Evolutionary conservation across 345 rosid genomes (phyloP).

Genomic region (Boechera divaricarpa): DNA sequence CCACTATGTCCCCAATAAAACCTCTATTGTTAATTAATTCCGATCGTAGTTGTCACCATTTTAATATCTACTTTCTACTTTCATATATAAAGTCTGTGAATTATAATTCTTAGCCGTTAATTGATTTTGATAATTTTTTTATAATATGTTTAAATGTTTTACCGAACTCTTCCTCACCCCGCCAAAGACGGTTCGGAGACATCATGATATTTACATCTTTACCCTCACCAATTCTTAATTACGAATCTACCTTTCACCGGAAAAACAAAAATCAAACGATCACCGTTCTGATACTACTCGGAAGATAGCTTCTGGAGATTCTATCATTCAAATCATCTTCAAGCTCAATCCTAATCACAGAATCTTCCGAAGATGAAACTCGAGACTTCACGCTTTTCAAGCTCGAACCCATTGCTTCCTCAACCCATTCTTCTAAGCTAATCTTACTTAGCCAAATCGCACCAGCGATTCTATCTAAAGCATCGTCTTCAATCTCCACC

Average conservation of each 20-base stretch:
- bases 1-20: conserved; percentile 23
- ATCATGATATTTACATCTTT: conserved; percentile 61
- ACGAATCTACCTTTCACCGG: conserved; percentile 31
- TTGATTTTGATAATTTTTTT: conserved; percentile 34
- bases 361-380: conserved; percentile 48
- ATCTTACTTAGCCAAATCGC: conserved; percentile 69
- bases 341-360: conserved; percentile 59
- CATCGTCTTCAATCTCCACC: conserved; percentile 68
- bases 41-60: background rate
- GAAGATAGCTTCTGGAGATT: conserved; percentile 64
- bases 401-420: conserved; percentile 71
- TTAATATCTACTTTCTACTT: conserved; percentile 18
- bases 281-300: conserved; percentile 58
- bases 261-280: conserved; percentile 44
- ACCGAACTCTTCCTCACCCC: conserved; percentile 48
- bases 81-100: conserved; percentile 4
- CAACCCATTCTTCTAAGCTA: conserved; percentile 83
- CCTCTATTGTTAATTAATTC: background rate
- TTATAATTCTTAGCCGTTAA: conserved; percentile 40
- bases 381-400: conserved; percentile 59
- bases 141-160: conserved; percentile 32
- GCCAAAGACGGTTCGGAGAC: conserved; percentile 55
- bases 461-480: conserved; percentile 70
- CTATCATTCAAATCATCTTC: conserved; percentile 49
- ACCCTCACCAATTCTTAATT: conserved; percentile 42